phyloP scores from a whole-genome alignment of 2,329 filamentous ascomycete genomes.

The Pseudopyrenochaeta lycopersici region DNA sequence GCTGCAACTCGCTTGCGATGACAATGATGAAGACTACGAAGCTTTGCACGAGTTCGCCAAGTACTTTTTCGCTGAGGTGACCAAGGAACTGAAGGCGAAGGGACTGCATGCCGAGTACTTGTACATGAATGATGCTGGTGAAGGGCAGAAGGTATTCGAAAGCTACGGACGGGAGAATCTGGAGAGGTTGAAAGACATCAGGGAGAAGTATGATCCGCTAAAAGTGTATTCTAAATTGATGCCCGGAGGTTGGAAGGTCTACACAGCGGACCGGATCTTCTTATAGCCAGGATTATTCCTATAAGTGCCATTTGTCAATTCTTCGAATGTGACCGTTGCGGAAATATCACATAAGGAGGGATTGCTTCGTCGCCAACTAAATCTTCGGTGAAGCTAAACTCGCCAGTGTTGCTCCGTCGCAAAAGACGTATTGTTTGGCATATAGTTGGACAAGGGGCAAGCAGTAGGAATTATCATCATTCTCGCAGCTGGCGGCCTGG shows the following conservation, averaged over 20 bases:
- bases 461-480: too few species aligned
- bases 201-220: constrained; percentile 41
- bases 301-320: too few species aligned
- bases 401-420: too few species aligned
- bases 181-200: constrained; percentile 34
- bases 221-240: constrained; percentile 35
- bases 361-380: too few species aligned
- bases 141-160: constrained; percentile 33
- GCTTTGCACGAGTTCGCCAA: neutral
- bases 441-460: too few species aligned
- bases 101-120: constrained; percentile 12
- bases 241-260: constrained; percentile 35
- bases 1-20: constrained; percentile 17
- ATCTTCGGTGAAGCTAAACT: too few species aligned
- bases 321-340: too few species aligned
- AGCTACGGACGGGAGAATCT: constrained; percentile 43
- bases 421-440: too few species aligned
- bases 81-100: constrained; percentile 5
- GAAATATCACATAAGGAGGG: too few species aligned
- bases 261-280: too few species aligned
- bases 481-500: too few species aligned
- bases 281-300: too few species aligned
- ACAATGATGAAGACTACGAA: constrained; percentile 8
- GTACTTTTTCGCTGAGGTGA: constrained; percentile 7
- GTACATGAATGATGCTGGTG: constrained; percentile 38